Conservation (phyloP, 257 asterid species). For the Solanum piurae region DNA sequence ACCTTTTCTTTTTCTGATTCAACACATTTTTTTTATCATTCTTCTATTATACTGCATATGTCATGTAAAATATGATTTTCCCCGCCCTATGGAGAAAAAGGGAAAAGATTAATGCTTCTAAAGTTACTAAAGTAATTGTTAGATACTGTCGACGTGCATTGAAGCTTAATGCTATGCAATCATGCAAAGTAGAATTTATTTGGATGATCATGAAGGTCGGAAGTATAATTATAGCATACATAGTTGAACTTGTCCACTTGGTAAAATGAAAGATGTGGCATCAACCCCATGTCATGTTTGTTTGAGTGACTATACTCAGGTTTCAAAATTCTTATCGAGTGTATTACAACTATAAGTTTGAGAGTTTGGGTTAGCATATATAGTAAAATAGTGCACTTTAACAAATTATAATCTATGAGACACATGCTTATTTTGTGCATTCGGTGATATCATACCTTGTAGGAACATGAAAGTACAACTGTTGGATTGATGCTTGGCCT, state of each 20-base stretch:
- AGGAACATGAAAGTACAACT: slow-evolving; percentile 97
- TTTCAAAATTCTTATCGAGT: neutral
- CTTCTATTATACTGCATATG: neutral
- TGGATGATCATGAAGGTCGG: neutral
- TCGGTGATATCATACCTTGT: neutral
- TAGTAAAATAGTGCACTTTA: neutral
- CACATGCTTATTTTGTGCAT: neutral
- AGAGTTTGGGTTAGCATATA: neutral
- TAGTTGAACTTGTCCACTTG: neutral
- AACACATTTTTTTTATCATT: neutral
- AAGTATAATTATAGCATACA: neutral
- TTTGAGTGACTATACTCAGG: neutral
- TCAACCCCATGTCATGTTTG: neutral
- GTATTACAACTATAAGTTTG: neutral
- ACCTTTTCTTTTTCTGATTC: neutral
- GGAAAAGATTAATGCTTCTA: neutral
- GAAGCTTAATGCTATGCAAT: neutral
- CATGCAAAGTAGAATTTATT: neutral
- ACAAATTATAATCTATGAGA: neutral
- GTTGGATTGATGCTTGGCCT: slow-evolving; percentile 98
- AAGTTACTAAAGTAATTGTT: neutral
- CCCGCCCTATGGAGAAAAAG: neutral
- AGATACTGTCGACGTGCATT: neutral
- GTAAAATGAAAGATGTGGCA: neutral
- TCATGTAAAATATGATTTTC: neutral